Conservation (phyloP, 2,329 filamentous ascomycete genomes). For the Lachnellula occidentalis region DNA sequence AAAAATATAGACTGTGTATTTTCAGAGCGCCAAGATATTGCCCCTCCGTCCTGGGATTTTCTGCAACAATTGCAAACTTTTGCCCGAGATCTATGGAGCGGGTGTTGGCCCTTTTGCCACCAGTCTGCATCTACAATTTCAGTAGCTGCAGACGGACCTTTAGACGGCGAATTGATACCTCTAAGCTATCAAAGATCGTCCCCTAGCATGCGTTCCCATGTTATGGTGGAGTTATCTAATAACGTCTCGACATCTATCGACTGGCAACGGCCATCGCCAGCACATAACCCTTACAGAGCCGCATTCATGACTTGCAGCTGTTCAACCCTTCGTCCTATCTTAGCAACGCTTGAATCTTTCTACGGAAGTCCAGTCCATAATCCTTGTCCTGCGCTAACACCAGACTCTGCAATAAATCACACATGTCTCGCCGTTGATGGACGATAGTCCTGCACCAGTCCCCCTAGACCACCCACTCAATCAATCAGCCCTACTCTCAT, state of each 20-base stretch:
- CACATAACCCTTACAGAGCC: slow-evolving; percentile 72
- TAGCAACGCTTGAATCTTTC: slow-evolving; percentile 26
- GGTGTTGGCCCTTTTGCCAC: slow-evolving; percentile 30
- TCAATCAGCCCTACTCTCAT: slow-evolving; percentile 31
- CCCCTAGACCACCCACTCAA: slow-evolving; percentile 30
- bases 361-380: slow-evolving; percentile 27
- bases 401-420: slow-evolving; percentile 54
- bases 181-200: slow-evolving; percentile 31
- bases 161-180: slow-evolving; percentile 29
- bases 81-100: slow-evolving; percentile 24
- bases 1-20: slow-evolving; percentile 7
- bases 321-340: slow-evolving; percentile 37
- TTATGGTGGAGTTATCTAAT: slow-evolving; percentile 58
- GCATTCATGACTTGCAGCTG: slow-evolving; percentile 43
- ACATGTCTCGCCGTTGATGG: slow-evolving; percentile 55
- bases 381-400: slow-evolving; percentile 31
- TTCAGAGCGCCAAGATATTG: slow-evolving; percentile 13
- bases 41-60: slow-evolving; percentile 7
- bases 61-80: slow-evolving; percentile 20
- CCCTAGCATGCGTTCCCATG: slow-evolving; percentile 34
- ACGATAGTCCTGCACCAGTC: slow-evolving; percentile 32
- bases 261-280: slow-evolving; percentile 82
- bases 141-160: slow-evolving; percentile 29
- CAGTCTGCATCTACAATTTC: slow-evolving; percentile 29
- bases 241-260: slow-evolving; percentile 58